phyloP scores from a whole-genome alignment of 371 early-diverging fungal genomes.

The Mortierella sp. region DNA sequence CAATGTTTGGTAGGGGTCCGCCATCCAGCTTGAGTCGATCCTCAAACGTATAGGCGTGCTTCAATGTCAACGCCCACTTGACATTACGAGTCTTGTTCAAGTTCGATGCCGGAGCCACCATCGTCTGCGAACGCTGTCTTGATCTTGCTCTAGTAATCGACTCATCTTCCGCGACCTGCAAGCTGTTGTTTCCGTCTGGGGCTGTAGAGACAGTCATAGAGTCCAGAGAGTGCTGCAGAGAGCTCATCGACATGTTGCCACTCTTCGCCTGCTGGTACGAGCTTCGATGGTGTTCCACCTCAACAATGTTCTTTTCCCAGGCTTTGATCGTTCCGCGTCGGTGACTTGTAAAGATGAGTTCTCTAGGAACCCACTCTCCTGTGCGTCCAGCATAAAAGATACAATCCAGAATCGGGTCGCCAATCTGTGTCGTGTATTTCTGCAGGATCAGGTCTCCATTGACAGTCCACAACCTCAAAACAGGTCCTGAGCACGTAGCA shows the following conservation, averaged over 20 bases:
- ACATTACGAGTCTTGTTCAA: conserved; percentile 6
- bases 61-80: conserved; percentile 42
- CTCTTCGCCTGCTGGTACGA: conserved; percentile 11
- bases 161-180: conserved; percentile 10
- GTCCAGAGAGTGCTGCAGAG: conserved; percentile 33
- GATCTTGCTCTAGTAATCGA: conserved; percentile 13
- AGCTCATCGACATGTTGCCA: conserved; percentile 20
- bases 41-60: conserved; percentile 46
- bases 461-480: conserved; percentile 73
- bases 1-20: conserved; percentile 53
- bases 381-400: conserved; percentile 64
- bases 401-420: conserved; percentile 68
- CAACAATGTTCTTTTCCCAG: conserved; percentile 57
- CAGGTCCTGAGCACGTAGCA: conserved; percentile 70
- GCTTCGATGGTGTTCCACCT: conserved; percentile 21
- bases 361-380: conserved; percentile 40
- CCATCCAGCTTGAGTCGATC: conserved; percentile 46
- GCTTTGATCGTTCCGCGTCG: conserved; percentile 38
- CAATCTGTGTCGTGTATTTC: conserved; percentile 64
- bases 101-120: not conserved
- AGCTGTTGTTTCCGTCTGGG: not conserved
- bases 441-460: conserved; percentile 77
- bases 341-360: conserved; percentile 46
- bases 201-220: conserved; percentile 10
- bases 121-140: conserved; percentile 20